A percentile compares a stretch with the other conserved stretches of the same genome.
Evolutionary conservation across 164 flowering plant species (phyloP).

Genomic region (Nelumbo lutea): DNA sequence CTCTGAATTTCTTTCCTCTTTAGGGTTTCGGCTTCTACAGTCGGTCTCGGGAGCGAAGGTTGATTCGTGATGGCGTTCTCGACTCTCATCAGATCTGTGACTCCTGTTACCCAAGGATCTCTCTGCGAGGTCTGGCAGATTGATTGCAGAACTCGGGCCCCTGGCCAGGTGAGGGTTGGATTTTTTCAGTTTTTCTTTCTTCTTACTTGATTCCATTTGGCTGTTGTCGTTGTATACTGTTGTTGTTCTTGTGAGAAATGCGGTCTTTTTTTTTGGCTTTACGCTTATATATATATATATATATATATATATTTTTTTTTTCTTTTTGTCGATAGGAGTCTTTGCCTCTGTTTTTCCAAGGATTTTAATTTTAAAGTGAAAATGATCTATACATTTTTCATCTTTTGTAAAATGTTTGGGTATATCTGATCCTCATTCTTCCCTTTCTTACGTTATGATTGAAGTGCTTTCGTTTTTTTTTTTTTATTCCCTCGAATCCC

Average conservation of each 20-base stretch:
- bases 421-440: not conserved
- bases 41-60: not conserved
- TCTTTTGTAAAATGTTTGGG: too few species aligned
- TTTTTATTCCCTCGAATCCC: not conserved
- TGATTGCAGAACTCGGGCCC: conserved; percentile 5
- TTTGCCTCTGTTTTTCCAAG: not conserved
- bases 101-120: conserved; percentile 19
- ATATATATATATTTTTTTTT: too few species aligned
- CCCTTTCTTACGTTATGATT: too few species aligned
- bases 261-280: too few species aligned
- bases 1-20: conserved; percentile 6
- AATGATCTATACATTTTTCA: too few species aligned
- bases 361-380: not conserved
- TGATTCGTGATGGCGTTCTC: conserved; percentile 28
- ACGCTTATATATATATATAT: not conserved
- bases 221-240: not conserved
- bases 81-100: conserved; percentile 35
- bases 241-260: not conserved
- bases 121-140: conserved; percentile 20
- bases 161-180: conserved; percentile 22
- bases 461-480: not conserved
- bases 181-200: not conserved
- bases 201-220: not conserved
- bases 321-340: not conserved
- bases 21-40: conserved; percentile 4